Evolutionary conservation across 345 rosid genomes (phyloP), one percentile per base, ranked within the genome.

Genomic region (Euphorbia lathyris): DNA sequence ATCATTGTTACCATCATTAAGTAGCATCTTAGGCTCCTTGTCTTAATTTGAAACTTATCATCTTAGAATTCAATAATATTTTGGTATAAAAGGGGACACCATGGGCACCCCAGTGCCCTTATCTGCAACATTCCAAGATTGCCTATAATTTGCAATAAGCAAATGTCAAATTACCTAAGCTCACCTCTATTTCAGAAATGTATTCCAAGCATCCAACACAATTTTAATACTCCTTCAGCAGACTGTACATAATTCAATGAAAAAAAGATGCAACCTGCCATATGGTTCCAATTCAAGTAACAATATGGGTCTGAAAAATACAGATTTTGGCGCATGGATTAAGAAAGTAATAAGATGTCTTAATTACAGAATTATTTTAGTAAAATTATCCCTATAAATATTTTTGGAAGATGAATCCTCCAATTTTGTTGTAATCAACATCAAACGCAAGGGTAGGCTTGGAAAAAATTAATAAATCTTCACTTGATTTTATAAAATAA

Each of bases 201-300:
- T 43, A 29, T 25, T 13, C 25, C 30, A 16, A 43, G 5, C 23
- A 10, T 17, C 53, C 42, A 38, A 38, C 42, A 32, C 32, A 60
- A 14, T 63, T 3, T 40, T 17, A 23, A 10, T 2, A 43, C 32
- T 40, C 0, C 67, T 40, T 63, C 66, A 42, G 30, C 52, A 63
- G 51, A 29, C 22, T 42, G 48, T 63, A 23, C 19, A 14, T 34
- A 3, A 61, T 12, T 42, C n/a, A 40, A 63, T 22, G 11, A 23
- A 42, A 40, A 25, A 8, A 34, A 25, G 16, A 23, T 17, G 53
- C 19, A 38, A 57, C 38, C 20, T 57, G 56, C 14, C 45, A 25
- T 57, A 56, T 4, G 27, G n/a, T n/a, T 67, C 32, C 16, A n/a
- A 30, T n/a, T 66, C 52, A 20, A 56, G 43, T 42, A 68, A 40